Base-by-base conservation (phyloP, 352 stramenopile species). In the Pythium rhizo-oryzae region DNA sequence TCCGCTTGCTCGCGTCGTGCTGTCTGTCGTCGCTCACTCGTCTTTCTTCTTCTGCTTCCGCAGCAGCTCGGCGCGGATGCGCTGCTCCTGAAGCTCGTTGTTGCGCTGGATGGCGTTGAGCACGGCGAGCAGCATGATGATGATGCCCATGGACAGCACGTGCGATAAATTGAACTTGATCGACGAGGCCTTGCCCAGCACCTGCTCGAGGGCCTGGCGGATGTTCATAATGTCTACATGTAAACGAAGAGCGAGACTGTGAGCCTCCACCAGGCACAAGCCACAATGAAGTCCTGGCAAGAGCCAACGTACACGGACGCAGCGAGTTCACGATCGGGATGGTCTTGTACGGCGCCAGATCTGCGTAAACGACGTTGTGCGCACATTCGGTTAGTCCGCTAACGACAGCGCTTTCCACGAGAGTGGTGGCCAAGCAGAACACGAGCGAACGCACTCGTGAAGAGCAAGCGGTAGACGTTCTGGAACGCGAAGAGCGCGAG, bases 131-230 rank as follows among this genome's bases (percentile, higher is more conserved):
- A 94, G 67, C 71, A 90, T 74, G 72, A 93, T 79, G 56, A 93
- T 82, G 33, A 93, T 74, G 33, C 81, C 80, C 83, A 94, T 92
- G 72, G 90, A 78, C 37, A 93, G 78, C 70, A 93, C 85, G 72
- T 93, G 87, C 60, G 84, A 83, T 5, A 94, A 67, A 37, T 82
- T 93, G 71, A 93, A 93, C 74, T 93, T 93, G 70, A 94, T 79
- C 53, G 80, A 63, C 52, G 85, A 82, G 28, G 85, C 85, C 62
- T 92, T 93, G 78, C 87, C 70, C 28, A 94, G 71, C 46, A 93
- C 78, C 50, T 87, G 73, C 73, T 93, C 86, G 39, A 94, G 79
- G 54, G 74, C 82, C 56, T 88, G 77, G 53, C 81, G 81, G 51
- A 94, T 58, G 51, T 92, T 89, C 71, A 85, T 71, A 15, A 90